A percentile compares a stretch with the other conserved stretches of the same genome.
Evolutionary conservation across 108 stramenopile species (phyloP).

Genomic region (Skeletonema potamos): DNA sequence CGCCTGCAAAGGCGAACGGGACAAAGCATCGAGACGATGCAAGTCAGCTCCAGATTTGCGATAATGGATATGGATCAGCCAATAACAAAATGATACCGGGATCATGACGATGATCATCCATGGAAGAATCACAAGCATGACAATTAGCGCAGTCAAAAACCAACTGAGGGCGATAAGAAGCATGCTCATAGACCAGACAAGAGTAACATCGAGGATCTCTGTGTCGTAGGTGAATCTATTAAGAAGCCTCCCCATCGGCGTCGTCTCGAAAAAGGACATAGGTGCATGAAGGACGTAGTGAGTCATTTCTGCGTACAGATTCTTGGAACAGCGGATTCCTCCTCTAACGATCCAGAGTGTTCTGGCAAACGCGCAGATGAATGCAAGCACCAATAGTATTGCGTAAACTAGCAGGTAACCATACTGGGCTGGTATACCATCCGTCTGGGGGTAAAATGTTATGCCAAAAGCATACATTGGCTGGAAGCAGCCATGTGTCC

Average conservation of each 20-base stretch:
- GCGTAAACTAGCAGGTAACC: constrained; percentile 61
- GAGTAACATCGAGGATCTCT: constrained; percentile 76
- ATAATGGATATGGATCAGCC: constrained; percentile 67
- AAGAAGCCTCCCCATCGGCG: constrained; percentile 90
- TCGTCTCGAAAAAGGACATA: constrained; percentile 93
- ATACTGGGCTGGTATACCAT: constrained; percentile 67
- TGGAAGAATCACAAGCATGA: constrained; percentile 72
- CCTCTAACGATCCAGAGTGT: constrained; percentile 59
- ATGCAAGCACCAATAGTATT: constrained; percentile 53
- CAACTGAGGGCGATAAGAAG: constrained; percentile 68
- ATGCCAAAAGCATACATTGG: constrained; percentile 55
- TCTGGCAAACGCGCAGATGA: constrained; percentile 54
- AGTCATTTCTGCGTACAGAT: constrained; percentile 42
- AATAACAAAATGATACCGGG: constrained; percentile 57
- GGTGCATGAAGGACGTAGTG: constrained; percentile 62
- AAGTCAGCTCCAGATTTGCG: constrained; percentile 78
- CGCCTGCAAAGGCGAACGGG: constrained; percentile 75
- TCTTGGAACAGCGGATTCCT: constrained; percentile 39
- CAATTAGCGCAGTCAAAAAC: constrained; percentile 60
- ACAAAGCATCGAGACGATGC: constrained; percentile 81
- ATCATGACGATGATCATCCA: constrained; percentile 65
- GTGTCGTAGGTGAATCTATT: constrained; percentile 94
- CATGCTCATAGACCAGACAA: constrained; percentile 74
- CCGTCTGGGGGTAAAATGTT: constrained; percentile 58
- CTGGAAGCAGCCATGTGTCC: constrained; percentile 61